Percentiles rank a stretch among this genome's conserved stretches.
Conservation (phyloP, 345 rosid species). For the Ailanthus altissimus region DNA sequence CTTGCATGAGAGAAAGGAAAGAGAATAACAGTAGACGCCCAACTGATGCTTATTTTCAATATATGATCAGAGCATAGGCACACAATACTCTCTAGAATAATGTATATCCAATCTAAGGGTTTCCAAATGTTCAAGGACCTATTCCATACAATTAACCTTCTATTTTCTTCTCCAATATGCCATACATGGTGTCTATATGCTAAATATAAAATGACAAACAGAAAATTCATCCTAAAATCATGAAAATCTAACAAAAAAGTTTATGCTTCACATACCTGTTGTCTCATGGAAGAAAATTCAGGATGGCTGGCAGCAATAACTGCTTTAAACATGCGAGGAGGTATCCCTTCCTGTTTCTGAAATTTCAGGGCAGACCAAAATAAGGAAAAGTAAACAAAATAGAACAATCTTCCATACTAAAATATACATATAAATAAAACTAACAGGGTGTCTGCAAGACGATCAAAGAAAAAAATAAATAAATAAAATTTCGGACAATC, state of each 20-base stretch:
- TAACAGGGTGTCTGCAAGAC: background rate
- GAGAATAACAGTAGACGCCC: background rate
- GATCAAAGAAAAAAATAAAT: background rate
- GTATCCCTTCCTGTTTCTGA: constrained; percentile 91
- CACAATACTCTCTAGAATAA: background rate
- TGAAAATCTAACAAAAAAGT: background rate
- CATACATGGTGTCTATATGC: background rate
- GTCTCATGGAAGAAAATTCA: constrained; percentile 94
- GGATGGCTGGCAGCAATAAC: constrained; percentile 95
- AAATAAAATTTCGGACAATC: background rate
- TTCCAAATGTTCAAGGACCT: background rate
- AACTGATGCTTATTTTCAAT: background rate
- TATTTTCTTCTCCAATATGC: background rate
- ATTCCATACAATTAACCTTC: background rate
- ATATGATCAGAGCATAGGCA: background rate
- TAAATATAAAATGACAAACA: background rate
- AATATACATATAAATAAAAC: background rate
- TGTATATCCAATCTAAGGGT: background rate
- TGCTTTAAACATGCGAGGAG: constrained; percentile 95
- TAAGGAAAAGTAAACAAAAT: constrained; percentile 2
- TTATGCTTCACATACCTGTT: constrained; percentile 60
- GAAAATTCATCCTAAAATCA: background rate
- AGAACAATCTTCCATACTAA: background rate
- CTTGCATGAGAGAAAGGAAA: constrained; percentile 3
- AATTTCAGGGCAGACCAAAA: constrained; percentile 20